These are phyloP conservation scores for Capsella bursapastoris DNA, from an alignment of 345 rosid genomes.

Conservation along the genomic window DNA sequence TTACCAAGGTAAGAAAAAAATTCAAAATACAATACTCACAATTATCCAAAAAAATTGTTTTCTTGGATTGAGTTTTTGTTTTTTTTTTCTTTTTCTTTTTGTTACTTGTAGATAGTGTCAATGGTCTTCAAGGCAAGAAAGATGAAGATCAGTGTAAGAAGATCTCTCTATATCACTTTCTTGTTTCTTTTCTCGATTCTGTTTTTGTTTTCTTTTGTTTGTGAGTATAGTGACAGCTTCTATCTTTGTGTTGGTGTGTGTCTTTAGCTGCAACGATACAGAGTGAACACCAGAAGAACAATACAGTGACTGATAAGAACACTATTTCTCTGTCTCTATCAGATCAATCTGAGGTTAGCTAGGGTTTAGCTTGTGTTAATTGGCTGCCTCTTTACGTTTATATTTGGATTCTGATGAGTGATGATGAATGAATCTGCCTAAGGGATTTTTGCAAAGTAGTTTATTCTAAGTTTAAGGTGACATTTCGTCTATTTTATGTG, in stretches of 20 bases:
- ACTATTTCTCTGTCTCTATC: conserved; percentile 39
- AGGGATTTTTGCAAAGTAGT: not conserved
- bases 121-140: conserved; percentile 28
- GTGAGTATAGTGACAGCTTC: not conserved
- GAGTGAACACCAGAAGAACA: conserved; percentile 42
- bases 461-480: not conserved
- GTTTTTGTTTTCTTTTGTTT: not conserved
- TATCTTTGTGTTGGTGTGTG: conserved; percentile 26
- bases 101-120: conserved; percentile 24
- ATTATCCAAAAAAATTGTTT: not conserved
- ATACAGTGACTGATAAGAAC: conserved; percentile 40
- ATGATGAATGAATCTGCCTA: conserved; percentile 23
- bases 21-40: not conserved
- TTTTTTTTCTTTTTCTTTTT: not conserved
- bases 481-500: not conserved
- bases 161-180: conserved; percentile 9
- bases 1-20: conserved; percentile 28
- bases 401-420: conserved; percentile 15
- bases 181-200: not conserved
- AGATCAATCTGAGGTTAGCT: conserved; percentile 36
- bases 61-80: not conserved
- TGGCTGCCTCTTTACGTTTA: conserved; percentile 15
- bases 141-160: conserved; percentile 37
- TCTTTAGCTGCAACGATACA: conserved; percentile 36
- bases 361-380: not conserved